Evolutionary conservation across 192 early-diverging fungal species (phyloP).

Genomic region (Entomortierella parvispora): DNA sequence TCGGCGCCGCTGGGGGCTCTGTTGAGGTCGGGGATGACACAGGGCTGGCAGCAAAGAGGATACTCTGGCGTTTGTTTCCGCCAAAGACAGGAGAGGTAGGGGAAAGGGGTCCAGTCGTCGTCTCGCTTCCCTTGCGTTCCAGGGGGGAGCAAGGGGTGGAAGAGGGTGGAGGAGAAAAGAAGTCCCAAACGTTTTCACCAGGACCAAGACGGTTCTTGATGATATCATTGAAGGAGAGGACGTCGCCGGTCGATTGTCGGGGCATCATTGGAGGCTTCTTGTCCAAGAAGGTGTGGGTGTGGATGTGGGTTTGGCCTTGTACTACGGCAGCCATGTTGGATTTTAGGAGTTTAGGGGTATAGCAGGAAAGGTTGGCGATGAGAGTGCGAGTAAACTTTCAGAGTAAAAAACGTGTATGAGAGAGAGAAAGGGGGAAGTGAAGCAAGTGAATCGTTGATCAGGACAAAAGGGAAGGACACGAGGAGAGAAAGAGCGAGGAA

Average conservation of each 20-base stretch:
- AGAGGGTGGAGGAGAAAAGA: conserved; percentile 25
- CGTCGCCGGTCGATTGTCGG: conserved; percentile 40
- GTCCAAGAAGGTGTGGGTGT: conserved; percentile 39
- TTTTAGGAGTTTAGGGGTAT: not conserved
- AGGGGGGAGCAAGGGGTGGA: not conserved
- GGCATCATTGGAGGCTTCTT: conserved; percentile 42
- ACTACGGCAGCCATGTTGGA: conserved; percentile 5
- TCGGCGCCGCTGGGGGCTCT: not conserved
- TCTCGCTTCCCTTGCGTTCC: too few species aligned
- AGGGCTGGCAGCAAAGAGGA: conserved; percentile 11
- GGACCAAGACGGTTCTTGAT: conserved; percentile 37
- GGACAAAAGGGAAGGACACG: not conserved
- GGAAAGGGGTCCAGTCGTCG: not conserved
- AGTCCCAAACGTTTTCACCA: conserved; percentile 44
- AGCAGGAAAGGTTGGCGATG: not conserved
- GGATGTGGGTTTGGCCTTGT: not conserved
- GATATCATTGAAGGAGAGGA: conserved; percentile 43
- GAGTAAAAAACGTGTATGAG: not conserved
- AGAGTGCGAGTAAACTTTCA: not conserved
- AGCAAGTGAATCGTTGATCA: not conserved
- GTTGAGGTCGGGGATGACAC: not conserved
- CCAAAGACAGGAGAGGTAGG: conserved; percentile 17
- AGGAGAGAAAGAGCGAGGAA: not conserved
- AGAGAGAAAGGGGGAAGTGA: not conserved
- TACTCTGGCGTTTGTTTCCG: conserved; percentile 24